Evolutionary conservation across 164 flowering plant species (phyloP), one percentile per base, ranked within the genome.

Genomic region (Cinnamomum micranthum): DNA sequence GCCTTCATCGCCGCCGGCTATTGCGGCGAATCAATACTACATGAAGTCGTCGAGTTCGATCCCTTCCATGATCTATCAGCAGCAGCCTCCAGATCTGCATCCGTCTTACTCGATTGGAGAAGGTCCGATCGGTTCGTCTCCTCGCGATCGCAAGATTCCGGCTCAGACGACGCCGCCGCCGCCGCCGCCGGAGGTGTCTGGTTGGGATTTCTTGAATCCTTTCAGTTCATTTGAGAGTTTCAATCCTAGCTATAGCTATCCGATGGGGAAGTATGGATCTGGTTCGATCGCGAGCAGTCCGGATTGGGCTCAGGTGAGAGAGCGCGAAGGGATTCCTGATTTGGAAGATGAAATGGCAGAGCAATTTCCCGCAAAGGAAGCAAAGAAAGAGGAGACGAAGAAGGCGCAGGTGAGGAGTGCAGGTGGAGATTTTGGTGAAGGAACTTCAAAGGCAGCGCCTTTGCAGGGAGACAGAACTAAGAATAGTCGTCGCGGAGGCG

Each of bases 301-400:
- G 10, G 97, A 96, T 85, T 92, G 93, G 17, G 83, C 73, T 59
- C 93, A 91, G 77, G 97, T 95, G 83, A 86, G 99, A 80, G 88
- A 85, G 77, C 88, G 92, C 67, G 99, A 96, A 74, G 98, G 98
- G 58, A 96, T 96, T 82, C 99, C 99, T 41, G 95, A 94, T 73
- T 86, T 96, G 80, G 99, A 96, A 81, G 98, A 96, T 51, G 99
- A 92, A 73, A 87, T 88, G 0, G 69, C 71, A 4, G 94, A 93
- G 78, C 84, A 58, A 17, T 91, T 85, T 71, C 69, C 67, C 41
- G 19, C 76, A 23, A 86, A 77, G 66, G 85, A 77, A 51, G 80
- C 72, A 68, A 55, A 55, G 60, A 71, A 62, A 19, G 80, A 74
- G 50, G 82, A 75, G 71, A 87, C 72, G 69, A 82, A 79, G 69